Evolutionary conservation across 305 asterid species (phyloP).

Genomic region (Fraxinus ornus): DNA sequence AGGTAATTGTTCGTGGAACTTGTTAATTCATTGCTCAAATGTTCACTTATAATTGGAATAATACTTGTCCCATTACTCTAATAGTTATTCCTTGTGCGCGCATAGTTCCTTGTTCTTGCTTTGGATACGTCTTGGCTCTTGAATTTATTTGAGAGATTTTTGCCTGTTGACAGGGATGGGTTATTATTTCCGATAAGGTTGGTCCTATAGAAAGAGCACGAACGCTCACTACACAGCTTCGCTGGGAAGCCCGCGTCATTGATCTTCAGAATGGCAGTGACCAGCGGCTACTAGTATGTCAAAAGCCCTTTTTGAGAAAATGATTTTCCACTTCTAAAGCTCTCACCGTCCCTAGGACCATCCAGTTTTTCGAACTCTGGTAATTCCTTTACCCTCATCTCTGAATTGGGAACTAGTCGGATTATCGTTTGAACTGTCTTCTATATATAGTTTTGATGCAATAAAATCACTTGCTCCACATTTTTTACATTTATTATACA

Average conservation of each 20-base stretch:
- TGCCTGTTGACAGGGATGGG: slow-evolving; percentile 75
- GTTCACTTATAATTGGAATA: not conserved
- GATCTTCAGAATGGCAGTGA: slow-evolving; percentile 89
- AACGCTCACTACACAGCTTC: slow-evolving; percentile 62
- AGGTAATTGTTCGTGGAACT: slow-evolving; percentile 48
- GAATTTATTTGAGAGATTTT: slow-evolving; percentile 9
- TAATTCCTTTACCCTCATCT: slow-evolving; percentile 24
- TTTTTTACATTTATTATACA: not conserved
- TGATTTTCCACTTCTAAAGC: slow-evolving; percentile 34
- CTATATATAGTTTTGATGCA: not conserved
- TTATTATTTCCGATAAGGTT: slow-evolving; percentile 67
- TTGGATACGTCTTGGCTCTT: not conserved
- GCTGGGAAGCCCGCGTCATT: slow-evolving; percentile 94
- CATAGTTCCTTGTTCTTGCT: not conserved
- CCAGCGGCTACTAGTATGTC: slow-evolving; percentile 86
- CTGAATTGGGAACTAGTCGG: slow-evolving; percentile 3
- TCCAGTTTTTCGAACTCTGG: slow-evolving; percentile 43
- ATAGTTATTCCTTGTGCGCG: not conserved
- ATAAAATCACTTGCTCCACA: not conserved
- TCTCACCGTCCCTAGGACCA: slow-evolving; percentile 34
- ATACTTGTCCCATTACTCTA: not conserved
- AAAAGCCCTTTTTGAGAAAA: slow-evolving; percentile 83
- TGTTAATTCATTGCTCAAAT: not conserved
- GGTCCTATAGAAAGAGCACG: slow-evolving; percentile 65
- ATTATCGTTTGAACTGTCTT: not conserved